Conservation (phyloP, 1,139 yeast genomes). For the Lodderomyces beijingensis region DNA sequence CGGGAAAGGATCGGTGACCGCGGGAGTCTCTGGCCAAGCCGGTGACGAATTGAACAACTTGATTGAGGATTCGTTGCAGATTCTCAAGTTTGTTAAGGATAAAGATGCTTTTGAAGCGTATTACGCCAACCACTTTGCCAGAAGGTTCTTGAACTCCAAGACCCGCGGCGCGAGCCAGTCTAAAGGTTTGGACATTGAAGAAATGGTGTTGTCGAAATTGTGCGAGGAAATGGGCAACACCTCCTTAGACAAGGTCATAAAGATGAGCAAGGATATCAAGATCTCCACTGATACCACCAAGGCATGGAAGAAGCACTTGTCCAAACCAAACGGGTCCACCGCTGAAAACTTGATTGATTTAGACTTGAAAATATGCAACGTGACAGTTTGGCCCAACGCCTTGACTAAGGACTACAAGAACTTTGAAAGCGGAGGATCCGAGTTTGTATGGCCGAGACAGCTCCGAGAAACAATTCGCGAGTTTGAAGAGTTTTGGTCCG, state of each 20-base stretch:
- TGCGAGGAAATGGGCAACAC: conserved; percentile 79
- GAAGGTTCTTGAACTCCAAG: conserved; percentile 61
- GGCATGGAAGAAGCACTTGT: conserved; percentile 41
- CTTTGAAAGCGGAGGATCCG: conserved; percentile 27
- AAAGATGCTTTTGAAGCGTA: conserved; percentile 85
- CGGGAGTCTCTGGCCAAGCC: conserved; percentile 27
- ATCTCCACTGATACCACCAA: conserved; percentile 57
- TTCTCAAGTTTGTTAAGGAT: conserved; percentile 70
- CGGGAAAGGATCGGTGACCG: conserved; percentile 29
- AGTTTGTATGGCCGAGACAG: conserved; percentile 39
- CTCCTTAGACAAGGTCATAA: conserved; percentile 75
- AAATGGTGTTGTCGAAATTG: conserved; percentile 62
- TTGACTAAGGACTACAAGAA: conserved; percentile 56
- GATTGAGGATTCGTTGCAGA: conserved; percentile 51
- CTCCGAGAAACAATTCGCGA: conserved; percentile 33
- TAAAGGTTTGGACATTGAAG: conserved; percentile 60
- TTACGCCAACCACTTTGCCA: conserved; percentile 87
- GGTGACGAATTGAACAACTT: conserved; percentile 53
- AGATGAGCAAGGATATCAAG: conserved; percentile 83
- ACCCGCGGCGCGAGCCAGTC: conserved; percentile 12
- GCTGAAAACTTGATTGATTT: conserved; percentile 28
- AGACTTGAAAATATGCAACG: conserved; percentile 53
- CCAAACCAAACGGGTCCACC: conserved; percentile 15
- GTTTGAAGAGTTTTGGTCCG: conserved; percentile 43
- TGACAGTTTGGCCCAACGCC: conserved; percentile 47